Evolutionary conservation across 345 rosid species (phyloP).

Genomic region (Carallia brachiata): DNA sequence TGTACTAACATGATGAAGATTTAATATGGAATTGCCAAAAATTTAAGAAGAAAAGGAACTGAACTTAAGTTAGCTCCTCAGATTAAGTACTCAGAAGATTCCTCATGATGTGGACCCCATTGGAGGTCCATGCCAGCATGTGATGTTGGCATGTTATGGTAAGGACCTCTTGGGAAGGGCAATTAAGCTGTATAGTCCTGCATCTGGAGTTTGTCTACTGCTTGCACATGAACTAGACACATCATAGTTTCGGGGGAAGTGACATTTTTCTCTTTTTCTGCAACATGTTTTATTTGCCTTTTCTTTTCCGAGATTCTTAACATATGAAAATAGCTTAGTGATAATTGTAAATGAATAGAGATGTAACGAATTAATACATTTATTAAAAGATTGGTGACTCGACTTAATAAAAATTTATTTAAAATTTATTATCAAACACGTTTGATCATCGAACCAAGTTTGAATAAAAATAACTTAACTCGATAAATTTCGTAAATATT

Average conservation of each 20-base stretch:
- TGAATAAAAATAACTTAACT: too few species aligned
- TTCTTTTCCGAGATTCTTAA: not conserved
- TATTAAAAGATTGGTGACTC: too few species aligned
- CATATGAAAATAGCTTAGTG: too few species aligned
- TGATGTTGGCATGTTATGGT: constrained; percentile 21
- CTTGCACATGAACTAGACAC: constrained; percentile 2
- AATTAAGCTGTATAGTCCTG: not conserved
- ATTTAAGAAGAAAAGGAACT: not conserved
- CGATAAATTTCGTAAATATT: too few species aligned
- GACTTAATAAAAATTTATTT: too few species aligned
- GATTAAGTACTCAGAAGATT: constrained; percentile 10
- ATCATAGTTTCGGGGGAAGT: not conserved
- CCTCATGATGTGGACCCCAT: constrained; percentile 16
- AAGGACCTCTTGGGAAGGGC: constrained; percentile 17
- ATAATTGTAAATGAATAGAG: too few species aligned
- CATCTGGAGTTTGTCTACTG: not conserved
- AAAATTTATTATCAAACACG: too few species aligned
- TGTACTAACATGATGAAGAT: not conserved
- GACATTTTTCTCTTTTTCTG: not conserved
- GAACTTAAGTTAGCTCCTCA: not conserved
- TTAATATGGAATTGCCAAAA: not conserved
- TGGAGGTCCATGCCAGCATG: constrained; percentile 17
- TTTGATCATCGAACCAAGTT: too few species aligned
- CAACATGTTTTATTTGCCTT: not conserved
- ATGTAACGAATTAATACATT: too few species aligned